Evolutionary conservation across 1,284 basidiomycete species (phyloP).

Genomic region (Trichosporon ovoides): DNA sequence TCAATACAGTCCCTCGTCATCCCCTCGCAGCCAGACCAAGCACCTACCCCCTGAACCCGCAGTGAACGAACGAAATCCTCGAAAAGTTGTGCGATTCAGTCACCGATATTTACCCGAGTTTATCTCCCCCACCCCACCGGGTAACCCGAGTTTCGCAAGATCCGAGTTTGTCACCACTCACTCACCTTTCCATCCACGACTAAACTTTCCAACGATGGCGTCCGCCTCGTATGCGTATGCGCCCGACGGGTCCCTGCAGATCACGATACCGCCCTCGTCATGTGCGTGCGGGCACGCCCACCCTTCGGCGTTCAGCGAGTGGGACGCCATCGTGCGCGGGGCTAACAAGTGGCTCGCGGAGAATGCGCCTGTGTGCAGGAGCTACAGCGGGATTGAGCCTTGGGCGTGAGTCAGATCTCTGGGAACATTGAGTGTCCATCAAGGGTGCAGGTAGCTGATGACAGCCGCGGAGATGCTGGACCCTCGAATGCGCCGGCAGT

Average conservation of each 20-base stretch:
- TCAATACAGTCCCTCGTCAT: too few species aligned
- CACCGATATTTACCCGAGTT: too few species aligned
- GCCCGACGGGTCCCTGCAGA: conserved; percentile 4
- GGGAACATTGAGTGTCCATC: too few species aligned
- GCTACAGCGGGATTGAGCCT: conserved; percentile 13
- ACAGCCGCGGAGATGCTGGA: conserved; percentile 5
- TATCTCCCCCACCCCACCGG: too few species aligned
- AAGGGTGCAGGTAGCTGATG: not conserved
- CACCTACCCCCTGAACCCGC: too few species aligned
- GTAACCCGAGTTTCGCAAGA: not conserved
- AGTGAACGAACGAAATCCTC: too few species aligned
- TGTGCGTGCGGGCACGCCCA: conserved; percentile 9
- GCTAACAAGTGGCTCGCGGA: conserved; percentile 9
- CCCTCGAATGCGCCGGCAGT: not conserved
- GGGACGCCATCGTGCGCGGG: conserved; percentile 10
- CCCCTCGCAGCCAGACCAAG: too few species aligned
- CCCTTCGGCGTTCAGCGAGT: conserved; percentile 6
- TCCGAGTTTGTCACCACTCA: not conserved
- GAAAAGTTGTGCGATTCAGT: too few species aligned
- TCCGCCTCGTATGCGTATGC: too few species aligned
- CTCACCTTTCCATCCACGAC: not conserved
- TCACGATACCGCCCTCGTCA: conserved; percentile 5
- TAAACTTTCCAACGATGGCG: too few species aligned
- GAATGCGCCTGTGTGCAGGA: conserved; percentile 11
- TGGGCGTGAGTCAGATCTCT: conserved; percentile 13